Base-by-base conservation (phyloP, 306 rosid species). In the Dalbergia cochinchinensis region DNA sequence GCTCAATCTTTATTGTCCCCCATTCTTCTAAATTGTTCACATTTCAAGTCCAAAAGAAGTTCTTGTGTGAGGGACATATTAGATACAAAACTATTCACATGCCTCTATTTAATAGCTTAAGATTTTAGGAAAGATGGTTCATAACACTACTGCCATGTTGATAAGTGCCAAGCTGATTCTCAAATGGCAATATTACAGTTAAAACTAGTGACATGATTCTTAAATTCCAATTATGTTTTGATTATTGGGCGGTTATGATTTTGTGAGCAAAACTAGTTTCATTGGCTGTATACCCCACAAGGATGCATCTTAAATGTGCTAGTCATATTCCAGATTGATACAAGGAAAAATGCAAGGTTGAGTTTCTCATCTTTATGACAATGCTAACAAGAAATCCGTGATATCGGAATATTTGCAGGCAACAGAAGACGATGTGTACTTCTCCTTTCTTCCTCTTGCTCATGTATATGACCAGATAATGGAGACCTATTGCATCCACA, bases 391-490 rank as follows among this genome's bases (percentile, higher is more conserved):
- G 57, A 70, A 44, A 42, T 31, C 42, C 61, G 66, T 45, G 33
- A 76, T 22, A 62, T 42, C 19, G 54, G 63, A 63, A 39, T 26
- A 11, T 59, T 47, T 48, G 63, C 67, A 83, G 86, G 86, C 86
- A 16, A 65, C 61, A 66, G 86, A 73, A 34, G 83, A 78, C 2
- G 86, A 83, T 50, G 83, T 83, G 14, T 83, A 83, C 83, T 83
- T 83, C 80, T 83, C 98, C 39, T 93, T 87, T 83, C 98, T 93
- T 74, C 97, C 94, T 35, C 85, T 93, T 83, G 94, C 98, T 51
- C 97, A 93, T 51, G 85, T 91, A 10, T 91, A 91, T 71, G 98
- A 93, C 82, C 97, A 93, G 81, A 87, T 88, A 71, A 86, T 93
- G 80, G 97, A 90, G 74, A 88, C 89, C 82, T 93, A 90, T 80